These are phyloP conservation scores for Saccharomycopsis fermentans DNA, from an alignment of 805 yeast species.

Conservation along the genomic window DNA sequence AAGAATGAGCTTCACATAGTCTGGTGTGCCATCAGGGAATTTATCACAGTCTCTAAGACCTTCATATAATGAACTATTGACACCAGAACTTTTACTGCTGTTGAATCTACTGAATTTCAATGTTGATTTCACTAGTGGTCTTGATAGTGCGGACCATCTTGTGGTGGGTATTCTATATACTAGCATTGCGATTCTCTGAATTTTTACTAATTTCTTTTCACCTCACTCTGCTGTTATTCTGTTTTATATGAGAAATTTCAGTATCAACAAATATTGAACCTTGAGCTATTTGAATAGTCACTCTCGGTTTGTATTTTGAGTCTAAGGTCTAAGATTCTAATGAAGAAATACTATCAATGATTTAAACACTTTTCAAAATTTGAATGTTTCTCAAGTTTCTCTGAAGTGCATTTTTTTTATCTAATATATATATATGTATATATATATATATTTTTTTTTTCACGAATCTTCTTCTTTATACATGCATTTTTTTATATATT, in stretches of 20 bases:
- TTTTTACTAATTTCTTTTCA: not conserved
- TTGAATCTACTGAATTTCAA: not conserved
- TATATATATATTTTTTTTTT: not conserved
- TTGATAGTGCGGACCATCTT: not conserved
- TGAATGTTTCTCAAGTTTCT: too few relatives aligned
- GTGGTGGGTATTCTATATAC: not conserved
- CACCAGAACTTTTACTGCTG: not conserved
- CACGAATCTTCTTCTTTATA: too few relatives aligned
- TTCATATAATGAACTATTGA: not conserved
- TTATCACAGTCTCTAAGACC: conserved; percentile 8
- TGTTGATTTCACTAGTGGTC: not conserved
- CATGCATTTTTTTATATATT: too few relatives aligned
- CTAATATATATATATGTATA: too few relatives aligned
- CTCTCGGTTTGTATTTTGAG: too few relatives aligned
- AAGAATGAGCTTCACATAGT: conserved; percentile 80
- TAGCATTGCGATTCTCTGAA: not conserved
- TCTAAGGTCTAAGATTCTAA: too few relatives aligned
- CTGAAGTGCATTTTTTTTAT: too few relatives aligned
- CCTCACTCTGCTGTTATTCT: not conserved
- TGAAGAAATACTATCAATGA: too few relatives aligned
- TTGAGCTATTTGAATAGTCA: too few relatives aligned
- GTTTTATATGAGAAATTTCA: not conserved
- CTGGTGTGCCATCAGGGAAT: conserved; percentile 60
- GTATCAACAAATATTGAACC: not conserved
- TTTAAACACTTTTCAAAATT: too few relatives aligned